phyloP scores from a whole-genome alignment of 148 eudicot species.

The Cornus kousa region DNA sequence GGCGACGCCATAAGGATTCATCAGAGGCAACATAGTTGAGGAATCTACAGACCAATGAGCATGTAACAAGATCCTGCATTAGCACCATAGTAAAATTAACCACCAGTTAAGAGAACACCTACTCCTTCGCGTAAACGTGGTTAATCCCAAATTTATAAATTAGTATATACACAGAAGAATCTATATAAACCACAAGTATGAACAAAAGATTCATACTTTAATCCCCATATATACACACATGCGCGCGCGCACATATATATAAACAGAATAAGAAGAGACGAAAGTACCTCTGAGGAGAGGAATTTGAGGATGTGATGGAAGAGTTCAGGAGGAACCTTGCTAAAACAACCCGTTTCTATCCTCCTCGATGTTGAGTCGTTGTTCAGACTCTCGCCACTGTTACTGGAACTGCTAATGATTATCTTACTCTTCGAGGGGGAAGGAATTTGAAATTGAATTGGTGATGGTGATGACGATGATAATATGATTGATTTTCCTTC shows the following conservation, averaged over 20 bases:
- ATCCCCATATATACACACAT: not conserved
- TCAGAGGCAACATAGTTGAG: conserved; percentile 70
- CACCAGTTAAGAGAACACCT: not conserved
- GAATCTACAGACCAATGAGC: conserved; percentile 81
- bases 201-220: too few relatives aligned
- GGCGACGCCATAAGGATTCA: conserved; percentile 91
- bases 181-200: not conserved
- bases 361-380: conserved; percentile 19
- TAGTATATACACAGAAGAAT: too few relatives aligned
- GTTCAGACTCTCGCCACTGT: conserved; percentile 9
- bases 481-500: conserved; percentile 17
- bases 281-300: conserved; percentile 91
- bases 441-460: not conserved
- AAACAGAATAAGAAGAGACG: not conserved
- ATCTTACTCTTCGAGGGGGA: conserved; percentile 18
- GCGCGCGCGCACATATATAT: not conserved
- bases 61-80: conserved; percentile 83
- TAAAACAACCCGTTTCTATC: conserved; percentile 62
- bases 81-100: not conserved
- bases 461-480: not conserved
- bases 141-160: too few relatives aligned
- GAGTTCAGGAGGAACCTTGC: conserved; percentile 86
- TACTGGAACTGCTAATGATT: conserved; percentile 13
- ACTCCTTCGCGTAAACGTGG: too few relatives aligned
- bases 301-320: conserved; percentile 81